A percentile compares a stretch with the other conserved stretches of the same genome.
Evolutionary conservation across 257 asterid genomes (phyloP).

Genomic region (Knoxia roxburghii): DNA sequence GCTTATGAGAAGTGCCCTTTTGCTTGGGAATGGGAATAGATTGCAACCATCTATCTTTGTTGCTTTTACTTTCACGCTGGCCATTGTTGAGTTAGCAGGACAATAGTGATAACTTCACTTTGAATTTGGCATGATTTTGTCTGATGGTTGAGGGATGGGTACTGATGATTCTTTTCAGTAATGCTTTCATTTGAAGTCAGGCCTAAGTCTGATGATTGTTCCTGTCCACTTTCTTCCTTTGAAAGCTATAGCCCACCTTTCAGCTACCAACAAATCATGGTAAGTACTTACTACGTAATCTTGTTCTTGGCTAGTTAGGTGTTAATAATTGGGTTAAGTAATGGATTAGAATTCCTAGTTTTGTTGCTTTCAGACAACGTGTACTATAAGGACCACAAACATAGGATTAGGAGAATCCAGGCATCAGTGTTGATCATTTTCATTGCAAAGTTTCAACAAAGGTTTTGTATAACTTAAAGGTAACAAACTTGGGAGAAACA

Average conservation of each 20-base stretch:
- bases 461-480: not conserved
- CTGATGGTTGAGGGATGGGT: not conserved
- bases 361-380: no score
- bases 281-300: no score
- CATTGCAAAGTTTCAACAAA: not conserved
- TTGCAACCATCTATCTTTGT: not conserved
- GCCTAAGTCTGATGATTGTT: not conserved
- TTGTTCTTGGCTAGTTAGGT: no score
- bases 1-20: no score
- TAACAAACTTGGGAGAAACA: not conserved
- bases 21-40: not conserved
- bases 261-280: no score
- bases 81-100: not conserved
- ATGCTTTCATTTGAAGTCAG: conserved; percentile 1
- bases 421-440: not conserved
- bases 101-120: not conserved
- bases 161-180: not conserved
- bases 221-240: no score
- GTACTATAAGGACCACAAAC: no score
- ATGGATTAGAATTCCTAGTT: no score
- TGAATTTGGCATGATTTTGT: not conserved
- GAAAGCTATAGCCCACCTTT: no score
- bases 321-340: no score
- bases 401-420: no score
- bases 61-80: not conserved